Conservation (phyloP, 108 stramenopile genomes). For the Nitzschia sp. region DNA sequence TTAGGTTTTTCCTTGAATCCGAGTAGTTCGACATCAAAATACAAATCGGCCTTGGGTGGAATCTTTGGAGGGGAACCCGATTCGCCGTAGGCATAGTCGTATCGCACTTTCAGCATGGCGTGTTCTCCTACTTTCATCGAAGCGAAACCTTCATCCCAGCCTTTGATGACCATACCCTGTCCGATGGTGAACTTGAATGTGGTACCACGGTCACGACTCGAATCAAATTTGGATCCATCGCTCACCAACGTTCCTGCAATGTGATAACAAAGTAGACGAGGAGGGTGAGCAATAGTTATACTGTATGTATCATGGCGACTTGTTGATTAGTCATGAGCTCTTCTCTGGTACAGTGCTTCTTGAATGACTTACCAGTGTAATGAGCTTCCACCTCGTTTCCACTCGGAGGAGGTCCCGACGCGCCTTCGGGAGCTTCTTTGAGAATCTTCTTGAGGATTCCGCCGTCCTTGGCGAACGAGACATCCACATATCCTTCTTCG, state of each 20-base stretch:
- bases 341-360: not conserved
- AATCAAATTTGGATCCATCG: conserved; percentile 91
- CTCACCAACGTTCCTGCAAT: conserved; percentile 68
- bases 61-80: conserved; percentile 89
- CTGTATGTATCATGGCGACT: too few relatives aligned
- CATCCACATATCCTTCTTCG: conserved; percentile 66
- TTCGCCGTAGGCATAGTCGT: conserved; percentile 94
- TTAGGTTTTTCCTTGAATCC: conserved; percentile 85
- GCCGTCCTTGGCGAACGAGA: conserved; percentile 84
- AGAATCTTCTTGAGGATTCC: conserved; percentile 86
- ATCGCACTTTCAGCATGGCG: conserved; percentile 65
- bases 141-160: conserved; percentile 93
- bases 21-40: conserved; percentile 96
- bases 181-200: conserved; percentile 96
- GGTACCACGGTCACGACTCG: conserved; percentile 80
- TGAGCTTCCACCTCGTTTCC: conserved; percentile 86
- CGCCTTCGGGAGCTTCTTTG: conserved; percentile 69
- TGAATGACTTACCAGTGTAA: conserved; percentile 68
- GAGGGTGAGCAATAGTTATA: too few relatives aligned
- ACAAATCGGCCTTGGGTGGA: conserved; percentile 79
- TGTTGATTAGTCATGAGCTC: too few relatives aligned
- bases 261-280: not conserved
- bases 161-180: conserved; percentile 92
- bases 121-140: conserved; percentile 90
- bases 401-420: conserved; percentile 71